Evolutionary conservation across 768 basidiomycete species (phyloP), one percentile per base, ranked within the genome.

Genomic region (Russula earlei): DNA sequence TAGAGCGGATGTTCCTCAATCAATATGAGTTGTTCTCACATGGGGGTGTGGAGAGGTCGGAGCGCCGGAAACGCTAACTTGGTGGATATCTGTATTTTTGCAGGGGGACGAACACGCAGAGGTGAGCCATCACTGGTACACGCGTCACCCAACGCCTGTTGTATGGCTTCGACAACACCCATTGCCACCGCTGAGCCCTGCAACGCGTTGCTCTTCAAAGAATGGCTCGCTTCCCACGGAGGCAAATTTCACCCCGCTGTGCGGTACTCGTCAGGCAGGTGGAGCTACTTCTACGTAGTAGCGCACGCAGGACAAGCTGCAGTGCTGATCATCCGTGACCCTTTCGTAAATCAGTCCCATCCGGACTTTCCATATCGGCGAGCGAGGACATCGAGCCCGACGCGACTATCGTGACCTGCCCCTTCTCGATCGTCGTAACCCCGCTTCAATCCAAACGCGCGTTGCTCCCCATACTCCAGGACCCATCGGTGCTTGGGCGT

Each of bases 371-470:
- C 19, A 70, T 84, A 34, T 62, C 81, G 51, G 80, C 88, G 5
- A 67, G 64, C 3, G 66, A 74, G 33, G 67, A 69, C n/a, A 62
- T 87, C 41, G 69, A 72, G 22, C 63, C 68, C 6, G 81, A 87
- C 61, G 69, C 75, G 9, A 74, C 70, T 12, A 73, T 87, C 48
- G 82, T 85, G 17, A 77, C 81, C 0, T 87, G 84, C 60, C 87
- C 89, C 0, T 80, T 87, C 62, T 68, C 72, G 2, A 72, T 90
- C 19, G 75, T 78, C 29, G 76, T 91, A 58, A 86, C 86, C 0
- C 74, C 75, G n/a, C 68, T 75, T 29, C 40, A 73, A 0, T 74
- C 84, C 2, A 65, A 67, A 49, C 56, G 62, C 0, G 78, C 80
- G 0, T 63, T 90, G 24, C 57, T 62, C n/a, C 36, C 62, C 0